Conservation (phyloP, 331 rosid genomes). For the Cucumis variabilis region DNA sequence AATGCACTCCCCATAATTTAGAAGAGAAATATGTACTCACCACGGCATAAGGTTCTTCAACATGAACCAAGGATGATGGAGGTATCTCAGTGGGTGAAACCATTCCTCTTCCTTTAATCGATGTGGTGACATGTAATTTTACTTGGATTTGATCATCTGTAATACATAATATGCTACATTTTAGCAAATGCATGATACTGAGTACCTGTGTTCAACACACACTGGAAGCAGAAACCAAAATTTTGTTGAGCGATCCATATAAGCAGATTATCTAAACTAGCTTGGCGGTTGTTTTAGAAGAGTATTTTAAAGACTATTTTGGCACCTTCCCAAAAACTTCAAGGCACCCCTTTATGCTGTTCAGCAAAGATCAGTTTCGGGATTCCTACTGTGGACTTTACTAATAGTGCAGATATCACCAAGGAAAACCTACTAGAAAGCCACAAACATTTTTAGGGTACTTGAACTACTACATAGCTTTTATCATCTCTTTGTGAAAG, state of each 20-base stretch:
- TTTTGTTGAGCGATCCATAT: neutral
- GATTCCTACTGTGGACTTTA: neutral
- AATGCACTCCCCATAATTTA: neutral
- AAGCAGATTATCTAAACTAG: constrained; percentile 10
- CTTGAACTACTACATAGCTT: neutral
- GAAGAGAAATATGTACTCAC: constrained; percentile 43
- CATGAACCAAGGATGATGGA: constrained; percentile 71
- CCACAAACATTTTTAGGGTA: neutral
- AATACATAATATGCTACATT: constrained; percentile 38
- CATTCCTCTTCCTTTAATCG: constrained; percentile 77
- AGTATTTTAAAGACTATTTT: constrained; percentile 2
- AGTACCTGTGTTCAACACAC: constrained; percentile 1
- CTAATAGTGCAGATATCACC: neutral
- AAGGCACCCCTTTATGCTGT: neutral
- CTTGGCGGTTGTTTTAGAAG: neutral
- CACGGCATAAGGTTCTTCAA: constrained; percentile 81
- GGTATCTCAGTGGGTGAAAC: constrained; percentile 59
- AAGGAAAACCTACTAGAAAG: neutral
- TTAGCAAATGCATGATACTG: constrained; percentile 17
- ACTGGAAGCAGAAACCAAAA: constrained; percentile 18
- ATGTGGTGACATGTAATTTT: constrained; percentile 56
- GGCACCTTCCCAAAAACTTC: neutral
- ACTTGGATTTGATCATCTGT: constrained; percentile 62
- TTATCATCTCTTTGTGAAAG: neutral
- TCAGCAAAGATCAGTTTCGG: neutral